These are phyloP conservation scores for Astraeus odoratus DNA, from an alignment of 768 basidiomycete species.

Conservation along the genomic window DNA sequence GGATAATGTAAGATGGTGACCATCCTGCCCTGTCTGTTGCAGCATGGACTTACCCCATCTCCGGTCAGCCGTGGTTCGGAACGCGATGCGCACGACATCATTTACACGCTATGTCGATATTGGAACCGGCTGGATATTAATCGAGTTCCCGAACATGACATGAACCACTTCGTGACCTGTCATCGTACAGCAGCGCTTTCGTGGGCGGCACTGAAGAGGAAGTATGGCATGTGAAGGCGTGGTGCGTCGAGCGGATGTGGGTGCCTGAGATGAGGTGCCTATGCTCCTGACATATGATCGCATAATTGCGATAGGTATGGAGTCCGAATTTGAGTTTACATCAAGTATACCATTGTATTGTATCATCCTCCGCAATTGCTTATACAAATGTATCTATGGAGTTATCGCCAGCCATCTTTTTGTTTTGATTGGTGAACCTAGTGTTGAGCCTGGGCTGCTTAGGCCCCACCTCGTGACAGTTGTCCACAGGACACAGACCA, in stretches of 20 bases:
- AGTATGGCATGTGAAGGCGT: slow-evolving; percentile 52
- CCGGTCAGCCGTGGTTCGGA: slow-evolving; percentile 55
- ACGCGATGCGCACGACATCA: slow-evolving; percentile 72
- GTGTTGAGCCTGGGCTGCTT: neutral
- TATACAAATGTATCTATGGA: slow-evolving; percentile 1
- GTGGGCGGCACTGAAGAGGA: slow-evolving; percentile 70
- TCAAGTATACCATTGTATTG: slow-evolving; percentile 12
- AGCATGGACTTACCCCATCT: slow-evolving; percentile 7
- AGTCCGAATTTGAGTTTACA: neutral
- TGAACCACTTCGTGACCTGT: slow-evolving; percentile 64
- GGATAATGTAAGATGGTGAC: slow-evolving; percentile 58
- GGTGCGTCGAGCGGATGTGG: too few relatives aligned
- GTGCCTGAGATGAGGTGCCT: slow-evolving; percentile 18
- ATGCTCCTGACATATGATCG: slow-evolving; percentile 23
- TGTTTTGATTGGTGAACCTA: slow-evolving; percentile 3
- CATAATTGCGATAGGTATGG: slow-evolving; percentile 12
- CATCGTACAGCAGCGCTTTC: slow-evolving; percentile 58
- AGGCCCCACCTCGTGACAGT: neutral
- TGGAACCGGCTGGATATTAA: slow-evolving; percentile 85
- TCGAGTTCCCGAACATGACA: slow-evolving; percentile 79
- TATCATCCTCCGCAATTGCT: slow-evolving; percentile 16
- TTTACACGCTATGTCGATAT: slow-evolving; percentile 61
- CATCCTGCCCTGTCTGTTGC: slow-evolving; percentile 8
- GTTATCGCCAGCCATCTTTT: neutral
- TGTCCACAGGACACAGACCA: too few relatives aligned